Evolutionary conservation across 2,329 filamentous ascomycete species (phyloP), one percentile per base, ranked within the genome.

Genomic region (Trichoderma lentiforme): DNA sequence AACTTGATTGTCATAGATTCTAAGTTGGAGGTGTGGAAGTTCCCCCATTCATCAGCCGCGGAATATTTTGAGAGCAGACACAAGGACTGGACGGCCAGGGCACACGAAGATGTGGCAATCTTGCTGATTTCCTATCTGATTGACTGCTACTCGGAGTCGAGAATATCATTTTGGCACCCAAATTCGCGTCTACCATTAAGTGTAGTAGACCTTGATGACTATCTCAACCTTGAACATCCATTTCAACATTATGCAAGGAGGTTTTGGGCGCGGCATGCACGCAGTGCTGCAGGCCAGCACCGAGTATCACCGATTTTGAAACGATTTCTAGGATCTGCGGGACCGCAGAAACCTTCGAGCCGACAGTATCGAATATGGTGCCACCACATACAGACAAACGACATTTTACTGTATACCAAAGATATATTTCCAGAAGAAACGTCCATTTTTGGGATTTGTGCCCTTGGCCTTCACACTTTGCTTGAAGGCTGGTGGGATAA

Each of bases 401-500:
- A n/a, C n/a, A n/a, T n/a, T n/a, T n/a, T n/a, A n/a, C n/a, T n/a
- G n/a, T n/a, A n/a, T n/a, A n/a, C n/a, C n/a, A n/a, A n/a, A n/a
- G n/a, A n/a, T n/a, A n/a, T n/a, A n/a, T 24, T 12, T 24, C 66
- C 66, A 8, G 6, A 8, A 21, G 36, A 61, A 15, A 61, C 28
- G 5, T 39, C 66, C 6, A 51, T 62, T 18, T 62, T 70, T 26
- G 66, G 39, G 12, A 51, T 70, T 28, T 70, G 66, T n/a, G 56
- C 9, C n/a, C 28, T 70, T 9, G 66, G 57, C 14, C 26, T 70
- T 26, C 36, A 34, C 28, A 28, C 24, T 32, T 21, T 70, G 6
- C 36, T 70, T n/a, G 18, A 62, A 34, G 66, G 43, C 6, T 70
- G 66, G 56, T 70, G 66, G 66, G n/a, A 39, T n/a, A 2, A 36